Evolutionary conservation across 192 early-diverging fungal species (phyloP), one percentile per base, ranked within the genome.

Genomic region (Coemansia sp.): DNA sequence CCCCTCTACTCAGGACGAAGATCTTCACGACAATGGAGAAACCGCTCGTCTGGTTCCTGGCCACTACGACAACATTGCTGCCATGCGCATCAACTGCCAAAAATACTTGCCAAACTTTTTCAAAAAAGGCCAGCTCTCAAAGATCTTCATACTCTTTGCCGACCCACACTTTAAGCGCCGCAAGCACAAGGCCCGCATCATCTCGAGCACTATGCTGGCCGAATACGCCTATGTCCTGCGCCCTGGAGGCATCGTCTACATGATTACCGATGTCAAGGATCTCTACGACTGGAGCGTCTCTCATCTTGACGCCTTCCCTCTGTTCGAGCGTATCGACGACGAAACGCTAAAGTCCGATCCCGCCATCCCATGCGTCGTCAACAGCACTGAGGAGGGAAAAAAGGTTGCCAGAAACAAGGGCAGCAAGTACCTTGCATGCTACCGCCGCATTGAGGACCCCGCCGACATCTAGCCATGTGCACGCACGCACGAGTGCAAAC

Each of bases 161-260:
- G 97, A 99, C 69, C 97, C 97, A 25, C 95, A 99, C 63, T 99
- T 99, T 72, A 99, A 99, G 68, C 94, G 90, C 55, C 86, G 90
- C 61, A 99, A 98, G 72, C 94, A 97, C 80, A 97, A 97, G 80
- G 92, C 93, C 0, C 82, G 97, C 29, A 98, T 99, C 53, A 92
- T 99, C 48, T 91, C 89, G 13, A 63, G 84, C 8, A 89, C 86
- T 4, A 77, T 99, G 50, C 70, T 98, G 23, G 86, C 92, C 26
- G 94, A 98, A 70, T 99, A 98, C 65, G 97, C 97, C n/a, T 98
- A 97, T 68, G 82, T 91, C 29, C 68, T 99, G 47, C 83, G 83
- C 21, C 68, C 80, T 14, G 93, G 91, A 19, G 97, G 97, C 36
- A 89, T 95, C 43, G 56, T 99, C 18, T 99, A 99, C 61, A 95